Base-by-base conservation (phyloP, 163 green algal species). In the Coccomyxa subellipsoidea region DNA sequence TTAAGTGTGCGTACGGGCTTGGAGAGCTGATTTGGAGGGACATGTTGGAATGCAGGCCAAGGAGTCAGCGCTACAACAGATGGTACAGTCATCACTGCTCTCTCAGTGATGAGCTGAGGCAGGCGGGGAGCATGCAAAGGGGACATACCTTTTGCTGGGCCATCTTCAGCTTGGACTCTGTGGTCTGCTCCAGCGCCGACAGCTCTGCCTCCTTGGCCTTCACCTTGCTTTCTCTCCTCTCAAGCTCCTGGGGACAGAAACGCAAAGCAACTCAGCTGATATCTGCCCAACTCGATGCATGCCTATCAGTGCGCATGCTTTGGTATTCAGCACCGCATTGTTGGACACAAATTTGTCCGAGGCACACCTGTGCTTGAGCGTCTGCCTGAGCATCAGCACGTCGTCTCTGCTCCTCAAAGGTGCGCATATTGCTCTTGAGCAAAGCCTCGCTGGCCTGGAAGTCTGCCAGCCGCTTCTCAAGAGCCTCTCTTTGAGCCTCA, bases 181-280 rank as follows among this genome's bases (percentile, higher is more conserved):
- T 73, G 4, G 29, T 73, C 18, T 73, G 66, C 32, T 40, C 71
- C 18, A 77, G 66, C 21, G 29, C 21, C n/a, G 29, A 39, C 32
- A 38, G n/a, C 38, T 73, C 18, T 71, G 59, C 66, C 34, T 83
- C 79, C 34, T 83, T 83, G 66, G 66, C 27, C 38, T 76, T 79
- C 8, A 80, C 10, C 21, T 32, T 37, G 25, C 78, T n/a, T 53
- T 77, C n/a, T 59, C 66, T 32, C 66, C 18, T 18, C 66, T 73
- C 21, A 18, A 73, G 66, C 1, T 73, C 66, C 66, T 73, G 47
- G 47, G 47, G 15, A 59, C 23, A 23, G 21, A 2, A 18, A 59
- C 15, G 47, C 47, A 59, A n/a, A n/a, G n/a, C n/a, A n/a, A n/a
- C n/a, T n/a, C n/a, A n/a, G n/a, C n/a, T n/a, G n/a, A n/a, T n/a